Percentiles rank a stretch among this genome's conserved stretches.
phyloP scores from a whole-genome alignment of 1,139 yeast genomes.

The Blastobotrys persicus region DNA sequence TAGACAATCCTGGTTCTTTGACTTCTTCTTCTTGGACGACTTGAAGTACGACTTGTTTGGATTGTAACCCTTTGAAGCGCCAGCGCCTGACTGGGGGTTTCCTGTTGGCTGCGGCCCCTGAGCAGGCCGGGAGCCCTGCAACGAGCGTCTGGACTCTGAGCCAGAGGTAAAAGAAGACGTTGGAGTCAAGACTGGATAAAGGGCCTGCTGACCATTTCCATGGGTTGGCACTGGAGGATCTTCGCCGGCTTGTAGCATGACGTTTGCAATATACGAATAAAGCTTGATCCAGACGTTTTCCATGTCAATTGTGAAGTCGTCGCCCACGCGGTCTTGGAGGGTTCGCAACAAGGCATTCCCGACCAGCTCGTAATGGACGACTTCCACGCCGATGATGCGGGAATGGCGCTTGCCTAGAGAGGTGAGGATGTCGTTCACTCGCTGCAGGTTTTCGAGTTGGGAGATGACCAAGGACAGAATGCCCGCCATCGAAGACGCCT shows the following conservation, averaged over 20 bases:
- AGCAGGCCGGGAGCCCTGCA: neutral
- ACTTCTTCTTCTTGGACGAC: conserved; percentile 20
- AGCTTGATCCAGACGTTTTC: conserved; percentile 70
- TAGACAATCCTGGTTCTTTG: conserved; percentile 25
- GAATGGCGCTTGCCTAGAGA: conserved; percentile 74
- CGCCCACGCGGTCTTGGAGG: conserved; percentile 63
- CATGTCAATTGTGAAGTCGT: conserved; percentile 47
- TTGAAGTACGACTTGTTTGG: conserved; percentile 22
- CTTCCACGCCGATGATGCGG: conserved; percentile 70
- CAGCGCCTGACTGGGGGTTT: neutral
- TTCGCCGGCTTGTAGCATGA: conserved; percentile 60
- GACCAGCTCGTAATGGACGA: conserved; percentile 70
- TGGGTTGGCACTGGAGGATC: conserved; percentile 47
- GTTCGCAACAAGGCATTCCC: conserved; percentile 77
- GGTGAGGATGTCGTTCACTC: conserved; percentile 58
- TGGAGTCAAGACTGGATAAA: conserved; percentile 25
- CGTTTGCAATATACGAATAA: conserved; percentile 56
- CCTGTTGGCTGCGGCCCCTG: conserved; percentile 3
- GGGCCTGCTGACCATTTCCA: conserved; percentile 17
- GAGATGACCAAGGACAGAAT: conserved; percentile 63
- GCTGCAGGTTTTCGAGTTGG: conserved; percentile 43
- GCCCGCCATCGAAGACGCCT: conserved; percentile 78
- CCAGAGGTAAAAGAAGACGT: conserved; percentile 18
- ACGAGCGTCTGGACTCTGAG: conserved; percentile 7
- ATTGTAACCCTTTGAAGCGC: conserved; percentile 16